phyloP scores from a whole-genome alignment of 2,329 filamentous ascomycete genomes.

The Aspergillus uvarum region DNA sequence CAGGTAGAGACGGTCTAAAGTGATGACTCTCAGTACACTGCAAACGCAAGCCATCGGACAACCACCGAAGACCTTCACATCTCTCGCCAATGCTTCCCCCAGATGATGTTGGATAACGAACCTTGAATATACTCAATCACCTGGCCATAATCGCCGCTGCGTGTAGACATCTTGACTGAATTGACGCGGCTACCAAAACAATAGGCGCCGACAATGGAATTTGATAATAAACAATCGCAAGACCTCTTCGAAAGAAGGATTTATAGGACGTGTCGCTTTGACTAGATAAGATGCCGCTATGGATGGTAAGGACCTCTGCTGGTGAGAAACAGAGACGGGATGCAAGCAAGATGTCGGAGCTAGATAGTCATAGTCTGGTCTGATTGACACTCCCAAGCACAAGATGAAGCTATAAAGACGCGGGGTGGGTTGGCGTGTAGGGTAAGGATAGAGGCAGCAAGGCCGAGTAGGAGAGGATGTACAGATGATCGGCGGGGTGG shows the following conservation, averaged over 20 bases:
- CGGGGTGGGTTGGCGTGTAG: constrained; percentile 6
- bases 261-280: neutral
- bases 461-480: constrained; percentile 6
- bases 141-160: constrained; percentile 71
- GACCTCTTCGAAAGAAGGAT: neutral
- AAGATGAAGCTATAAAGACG: constrained; percentile 13
- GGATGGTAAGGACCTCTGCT: constrained; percentile 13
- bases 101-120: constrained; percentile 45
- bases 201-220: constrained; percentile 10
- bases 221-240: constrained; percentile 14
- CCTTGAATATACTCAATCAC: constrained; percentile 96
- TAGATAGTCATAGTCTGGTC: constrained; percentile 32
- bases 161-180: constrained; percentile 46
- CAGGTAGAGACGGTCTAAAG: constrained; percentile 84
- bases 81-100: neutral
- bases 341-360: constrained; percentile 15
- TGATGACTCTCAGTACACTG: constrained; percentile 5
- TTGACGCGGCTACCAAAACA: constrained; percentile 15
- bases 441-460: constrained; percentile 28
- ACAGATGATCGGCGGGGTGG: constrained; percentile 14
- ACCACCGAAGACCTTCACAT: neutral
- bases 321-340: constrained; percentile 6
- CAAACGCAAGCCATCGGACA: neutral
- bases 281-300: constrained; percentile 8
- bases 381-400: constrained; percentile 14